Evolutionary conservation across 108 stramenopile genomes (phyloP), one percentile per base, ranked within the genome.

Genomic region (Epipyxis sp.): DNA sequence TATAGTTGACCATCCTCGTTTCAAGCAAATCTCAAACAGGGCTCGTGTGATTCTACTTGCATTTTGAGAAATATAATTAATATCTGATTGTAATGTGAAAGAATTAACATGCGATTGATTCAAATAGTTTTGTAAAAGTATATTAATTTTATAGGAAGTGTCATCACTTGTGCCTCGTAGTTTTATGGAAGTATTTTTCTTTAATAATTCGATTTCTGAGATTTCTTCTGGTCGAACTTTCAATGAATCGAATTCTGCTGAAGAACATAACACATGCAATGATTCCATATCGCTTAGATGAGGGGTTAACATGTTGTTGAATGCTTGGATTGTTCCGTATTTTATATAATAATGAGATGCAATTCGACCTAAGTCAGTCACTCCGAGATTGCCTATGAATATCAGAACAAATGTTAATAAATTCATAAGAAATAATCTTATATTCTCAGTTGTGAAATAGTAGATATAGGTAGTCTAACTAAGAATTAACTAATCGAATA

Each of bases 301-400:
- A 27, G 83, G 77, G 43, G 61, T 78, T 54, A 95, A 74, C 82
- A 89, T 77, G 2, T 91, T 91, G 79, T 97, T 97, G 81, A 99
- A 99, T 44, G 87, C 89, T 3, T 92, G 89, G 39, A 99, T 91
- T 69, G 91, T 92, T 81, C 95, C 94, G 77, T 95, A 91, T 76
- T 90, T 87, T 69, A 99, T 96, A 80, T 99, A 99, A 84, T 90
- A 99, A 83, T 99, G 98, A 0, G 95, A 95, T 0, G 97, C 98
- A 41, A 94, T 92, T 30, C 95, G 90, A 37, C 98, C 98, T 46
- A 93, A 81, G 74, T 95, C 92, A 29, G 94, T 93, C 58, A 94
- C 93, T 20, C 93, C 91, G 1, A 98, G 79, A 76, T 95, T 94
- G 6, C 96, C 97, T n/a, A n/a, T n/a, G n/a, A n/a, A n/a, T n/a